These are phyloP conservation scores for Xerocomus potaroensis DNA, from an alignment of 768 basidiomycete genomes.

Conservation along the genomic window DNA sequence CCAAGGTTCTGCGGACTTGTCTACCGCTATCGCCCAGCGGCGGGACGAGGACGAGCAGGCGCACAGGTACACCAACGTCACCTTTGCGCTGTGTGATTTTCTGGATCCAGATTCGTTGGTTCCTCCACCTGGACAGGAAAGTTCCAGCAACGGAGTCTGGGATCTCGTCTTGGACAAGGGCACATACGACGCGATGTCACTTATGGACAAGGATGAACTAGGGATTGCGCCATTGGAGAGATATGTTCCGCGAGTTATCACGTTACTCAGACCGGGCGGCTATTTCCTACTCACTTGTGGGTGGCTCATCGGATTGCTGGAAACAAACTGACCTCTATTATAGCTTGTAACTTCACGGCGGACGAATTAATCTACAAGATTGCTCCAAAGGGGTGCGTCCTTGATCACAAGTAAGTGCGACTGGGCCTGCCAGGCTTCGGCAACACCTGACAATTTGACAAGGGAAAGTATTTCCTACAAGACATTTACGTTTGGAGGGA, in stretches of 20 bases:
- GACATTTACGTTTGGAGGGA: conserved; percentile 75
- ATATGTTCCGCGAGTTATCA: conserved; percentile 57
- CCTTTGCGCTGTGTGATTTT: conserved; percentile 63
- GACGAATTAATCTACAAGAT: conserved; percentile 63
- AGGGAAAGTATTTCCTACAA: conserved; percentile 74
- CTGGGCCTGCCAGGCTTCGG: neutral
- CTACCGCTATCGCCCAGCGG: conserved; percentile 49
- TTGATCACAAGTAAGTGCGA: conserved; percentile 59
- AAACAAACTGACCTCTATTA: neutral
- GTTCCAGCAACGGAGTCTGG: conserved; percentile 39
- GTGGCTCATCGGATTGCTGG: conserved; percentile 19
- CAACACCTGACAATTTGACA: neutral
- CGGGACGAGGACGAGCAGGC: conserved; percentile 23
- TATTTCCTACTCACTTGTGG: conserved; percentile 77
- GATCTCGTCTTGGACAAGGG: conserved; percentile 82
- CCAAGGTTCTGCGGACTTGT: conserved; percentile 60
- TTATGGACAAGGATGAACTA: conserved; percentile 54
- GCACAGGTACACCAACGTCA: conserved; percentile 26
- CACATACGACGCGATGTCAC: conserved; percentile 83
- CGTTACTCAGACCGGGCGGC: conserved; percentile 61
- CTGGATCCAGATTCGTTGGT: conserved; percentile 47
- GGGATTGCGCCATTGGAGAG: conserved; percentile 50
- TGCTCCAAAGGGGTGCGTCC: conserved; percentile 39
- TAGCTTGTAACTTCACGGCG: conserved; percentile 85
- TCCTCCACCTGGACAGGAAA: conserved; percentile 10